Base-by-base conservation (phyloP, 345 rosid species). In the Firmiana major region DNA sequence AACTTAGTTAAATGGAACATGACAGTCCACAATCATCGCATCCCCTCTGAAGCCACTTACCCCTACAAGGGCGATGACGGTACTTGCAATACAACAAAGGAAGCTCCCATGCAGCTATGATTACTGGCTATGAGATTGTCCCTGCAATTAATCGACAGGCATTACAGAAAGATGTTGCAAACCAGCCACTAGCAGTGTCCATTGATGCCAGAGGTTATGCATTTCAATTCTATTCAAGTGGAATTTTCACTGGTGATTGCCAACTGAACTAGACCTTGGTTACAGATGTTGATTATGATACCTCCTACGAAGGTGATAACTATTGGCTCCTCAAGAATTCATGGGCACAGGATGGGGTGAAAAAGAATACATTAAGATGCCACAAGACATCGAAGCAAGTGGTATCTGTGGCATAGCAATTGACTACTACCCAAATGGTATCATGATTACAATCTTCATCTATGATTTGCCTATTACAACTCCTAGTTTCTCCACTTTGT, bases 101-200 rank as follows among this genome's bases (percentile, higher is more conserved):
- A 72, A 16, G 71, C 64, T n/a, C 6, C 6, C 66, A 63, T 46
- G 78, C 78, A 28, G 60, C 74, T 49, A 70, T 64, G 17, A 88
- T 93, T 40, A 53, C 60, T 12, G 84, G 91, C 28, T 85, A 79
- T n/a, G 83, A 83, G 75, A 80, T 77, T 17, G 93, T 90, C 2
- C 89, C 93, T 2, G 73, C 63, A 42, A 85, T 87, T 62, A 60
- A 83, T 10, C 90, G 91, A 84, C 31, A 69, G 0, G 87, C 86
- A 31, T 79, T 91, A 45, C 84, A 85, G 79, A 88, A 83, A 53
- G 92, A 92, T 15, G 91, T 89, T 48, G 85, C 87, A 13, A 73
- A 79, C 59, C 93, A 89, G 74, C 93, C 97, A 7, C 87, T 92
- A 11, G 85, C 90, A 3, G 81, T 84, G 13, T 87, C 82, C 40